Evolutionary conservation across 2,329 filamentous ascomycete genomes (phyloP).

Genomic region (Apiospora aurea): DNA sequence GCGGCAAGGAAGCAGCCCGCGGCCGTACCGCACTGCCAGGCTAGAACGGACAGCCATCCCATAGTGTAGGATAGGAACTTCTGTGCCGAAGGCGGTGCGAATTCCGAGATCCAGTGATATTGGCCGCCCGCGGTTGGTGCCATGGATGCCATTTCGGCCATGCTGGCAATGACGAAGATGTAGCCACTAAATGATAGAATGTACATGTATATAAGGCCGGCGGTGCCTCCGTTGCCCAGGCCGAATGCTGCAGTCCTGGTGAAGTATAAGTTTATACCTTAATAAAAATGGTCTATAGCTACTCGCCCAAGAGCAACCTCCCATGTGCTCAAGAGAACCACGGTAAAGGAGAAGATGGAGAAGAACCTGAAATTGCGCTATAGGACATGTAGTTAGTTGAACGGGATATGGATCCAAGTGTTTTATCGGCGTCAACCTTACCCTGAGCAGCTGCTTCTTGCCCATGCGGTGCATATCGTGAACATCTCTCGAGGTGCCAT

Average conservation of each 20-base stretch:
- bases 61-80: slow-evolving; percentile 60
- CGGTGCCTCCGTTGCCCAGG: slow-evolving; percentile 58
- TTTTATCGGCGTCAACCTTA: neutral
- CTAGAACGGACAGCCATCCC: slow-evolving; percentile 55
- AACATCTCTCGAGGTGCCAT: slow-evolving; percentile 7
- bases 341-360: slow-evolving; percentile 36
- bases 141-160: slow-evolving; percentile 35
- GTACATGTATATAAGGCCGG: slow-evolving; percentile 60
- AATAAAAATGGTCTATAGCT: neutral
- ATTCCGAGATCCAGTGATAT: slow-evolving; percentile 62
- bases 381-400: slow-evolving; percentile 18
- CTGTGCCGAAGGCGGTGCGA: slow-evolving; percentile 53
- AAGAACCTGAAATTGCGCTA: slow-evolving; percentile 35
- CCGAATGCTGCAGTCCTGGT: slow-evolving; percentile 44
- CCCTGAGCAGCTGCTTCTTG: slow-evolving; percentile 21
- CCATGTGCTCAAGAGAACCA: slow-evolving; percentile 48
- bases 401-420: neutral
- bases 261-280: neutral
- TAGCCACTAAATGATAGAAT: slow-evolving; percentile 55
- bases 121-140: slow-evolving; percentile 37
- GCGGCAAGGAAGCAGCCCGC: slow-evolving; percentile 43
- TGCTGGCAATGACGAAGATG: slow-evolving; percentile 47
- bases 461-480: slow-evolving; percentile 23
- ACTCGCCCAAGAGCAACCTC: slow-evolving; percentile 52
- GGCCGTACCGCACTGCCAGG: slow-evolving; percentile 47